Evolutionary conservation across 2,329 filamentous ascomycete species (phyloP).

Genomic region (Balansia obtecta): DNA sequence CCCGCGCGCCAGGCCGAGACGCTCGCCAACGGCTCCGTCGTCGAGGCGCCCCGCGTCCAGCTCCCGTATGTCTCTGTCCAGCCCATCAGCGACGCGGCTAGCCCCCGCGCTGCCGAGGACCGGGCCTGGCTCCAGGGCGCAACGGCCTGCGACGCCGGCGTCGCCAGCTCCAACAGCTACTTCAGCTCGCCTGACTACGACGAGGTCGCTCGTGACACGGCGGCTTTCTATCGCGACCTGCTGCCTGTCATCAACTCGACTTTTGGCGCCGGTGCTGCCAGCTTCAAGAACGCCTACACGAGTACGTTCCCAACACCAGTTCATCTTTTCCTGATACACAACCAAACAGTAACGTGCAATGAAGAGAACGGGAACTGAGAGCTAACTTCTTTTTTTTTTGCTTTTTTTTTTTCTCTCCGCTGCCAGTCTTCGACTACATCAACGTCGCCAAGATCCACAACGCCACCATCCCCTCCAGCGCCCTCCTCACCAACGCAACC

Average conservation of each 20-base stretch:
- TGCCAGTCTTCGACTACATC: slow-evolving; percentile 44
- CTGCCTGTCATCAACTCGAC: slow-evolving; percentile 43
- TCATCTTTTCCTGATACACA: too few relatives aligned
- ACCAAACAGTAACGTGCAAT: too few relatives aligned
- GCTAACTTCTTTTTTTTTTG: too few relatives aligned
- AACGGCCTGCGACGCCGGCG: slow-evolving; percentile 42
- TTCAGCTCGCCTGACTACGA: slow-evolving; percentile 35
- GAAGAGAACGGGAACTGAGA: too few relatives aligned
- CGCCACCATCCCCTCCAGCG: slow-evolving; percentile 40
- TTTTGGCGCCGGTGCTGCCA: slow-evolving; percentile 31
- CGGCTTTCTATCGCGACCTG: slow-evolving; percentile 45
- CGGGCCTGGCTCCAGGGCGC: slow-evolving; percentile 46
- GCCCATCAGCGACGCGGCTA: slow-evolving; percentile 40
- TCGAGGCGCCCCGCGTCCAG: slow-evolving; percentile 59
- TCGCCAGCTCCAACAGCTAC: slow-evolving; percentile 43
- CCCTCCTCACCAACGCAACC: slow-evolving; percentile 46
- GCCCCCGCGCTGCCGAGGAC: slow-evolving; percentile 41
- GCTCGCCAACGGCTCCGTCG: slow-evolving; percentile 56
- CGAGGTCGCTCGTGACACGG: slow-evolving; percentile 34
- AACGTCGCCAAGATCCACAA: slow-evolving; percentile 51
- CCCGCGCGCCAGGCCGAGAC: slow-evolving; percentile 51
- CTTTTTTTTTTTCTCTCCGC: too few relatives aligned
- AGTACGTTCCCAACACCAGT: slow-evolving; percentile 29
- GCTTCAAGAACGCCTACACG: slow-evolving; percentile 48
- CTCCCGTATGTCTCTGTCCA: slow-evolving; percentile 77